Evolutionary conservation across 2,329 filamentous ascomycete species (phyloP), one percentile per base, ranked within the genome.

Genomic region (Neofusicoccum kwambonambiense): DNA sequence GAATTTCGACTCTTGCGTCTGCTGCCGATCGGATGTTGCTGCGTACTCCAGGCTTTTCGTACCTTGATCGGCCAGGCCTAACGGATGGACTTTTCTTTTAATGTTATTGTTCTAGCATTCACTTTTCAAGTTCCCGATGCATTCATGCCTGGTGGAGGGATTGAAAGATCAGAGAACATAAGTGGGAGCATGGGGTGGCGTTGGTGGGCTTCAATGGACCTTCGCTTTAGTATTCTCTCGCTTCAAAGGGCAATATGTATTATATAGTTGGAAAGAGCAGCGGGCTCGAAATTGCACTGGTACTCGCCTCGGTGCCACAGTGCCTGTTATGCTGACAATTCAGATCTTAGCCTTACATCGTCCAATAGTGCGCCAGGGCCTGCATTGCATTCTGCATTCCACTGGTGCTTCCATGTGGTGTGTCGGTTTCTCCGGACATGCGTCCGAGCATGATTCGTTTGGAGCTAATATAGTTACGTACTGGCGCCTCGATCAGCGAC

Each of bases 1-100:
- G 76, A 98, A 98, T 76, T 98, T 96, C 75, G 92, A 93, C 68
- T 96, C 92, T 74, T 99, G 95, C 75, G 93, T 98, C 44, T 98
- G 94, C 72, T 98, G 95, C 76, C 86, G 95, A 58, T 87, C 92
- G 64, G 90, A 95, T 71, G 92, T 98, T 35, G 87, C 88, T 64
- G 95, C 93, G 63, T 98, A 97, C 77, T 93, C 92, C 69, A 87
- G 92, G 70, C 87, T 99, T 66, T 99, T 91, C 82, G 93, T 98
- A 45, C 95, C 95, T 57, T 90, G 15, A 64, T 17, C 3, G 2
- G 52, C 5, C 3, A 8, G 12, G 17, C 31, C 12, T 19, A 13
- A 12, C 37, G 37, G 9, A 31, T 39, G 37, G 37, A 39, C 8
- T 39, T 11, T 11, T 39, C 13, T 39, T 39, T 39, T 7, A 4